Evolutionary conservation across 2,329 filamentous ascomycete species (phyloP).

Genomic region (Elsinoe fawcettii): DNA sequence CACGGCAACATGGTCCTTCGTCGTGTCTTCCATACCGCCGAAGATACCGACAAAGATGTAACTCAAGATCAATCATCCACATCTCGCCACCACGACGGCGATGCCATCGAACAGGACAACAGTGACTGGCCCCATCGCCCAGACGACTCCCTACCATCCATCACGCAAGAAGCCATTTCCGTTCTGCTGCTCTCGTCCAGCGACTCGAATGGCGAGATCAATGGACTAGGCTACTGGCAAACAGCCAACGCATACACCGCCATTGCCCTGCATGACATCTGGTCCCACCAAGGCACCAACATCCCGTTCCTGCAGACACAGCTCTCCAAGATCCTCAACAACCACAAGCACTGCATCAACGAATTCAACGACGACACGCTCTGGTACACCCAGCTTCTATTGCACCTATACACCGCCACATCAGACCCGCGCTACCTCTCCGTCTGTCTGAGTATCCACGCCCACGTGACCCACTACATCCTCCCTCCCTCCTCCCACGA

Average conservation of each 20-base stretch:
- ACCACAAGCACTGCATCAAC: conserved; percentile 23
- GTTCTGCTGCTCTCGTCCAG: conserved; percentile 21
- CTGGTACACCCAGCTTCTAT: conserved; percentile 25
- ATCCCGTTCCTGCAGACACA: conserved; percentile 18
- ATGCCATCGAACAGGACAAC: background rate
- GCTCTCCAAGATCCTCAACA: conserved; percentile 20
- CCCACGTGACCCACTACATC: conserved; percentile 19
- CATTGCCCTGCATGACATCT: conserved; percentile 24
- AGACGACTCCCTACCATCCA: conserved; percentile 4
- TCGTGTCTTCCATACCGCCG: background rate
- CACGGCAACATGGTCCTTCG: background rate
- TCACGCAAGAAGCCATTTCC: conserved; percentile 23
- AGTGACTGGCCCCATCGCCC: background rate
- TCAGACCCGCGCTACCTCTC: conserved; percentile 22
- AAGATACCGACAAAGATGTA: background rate
- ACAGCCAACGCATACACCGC: conserved; percentile 27
- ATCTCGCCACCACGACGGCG: background rate
- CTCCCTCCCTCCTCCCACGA: conserved; percentile 18
- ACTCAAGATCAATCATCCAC: background rate
- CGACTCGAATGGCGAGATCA: conserved; percentile 22
- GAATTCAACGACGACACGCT: conserved; percentile 25
- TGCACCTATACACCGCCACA: conserved; percentile 22
- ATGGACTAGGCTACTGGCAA: conserved; percentile 27
- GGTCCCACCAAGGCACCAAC: conserved; percentile 19
- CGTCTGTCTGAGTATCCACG: conserved; percentile 22